Conservation (phyloP, 768 basidiomycete genomes). For the Agaricus bisporus region DNA sequence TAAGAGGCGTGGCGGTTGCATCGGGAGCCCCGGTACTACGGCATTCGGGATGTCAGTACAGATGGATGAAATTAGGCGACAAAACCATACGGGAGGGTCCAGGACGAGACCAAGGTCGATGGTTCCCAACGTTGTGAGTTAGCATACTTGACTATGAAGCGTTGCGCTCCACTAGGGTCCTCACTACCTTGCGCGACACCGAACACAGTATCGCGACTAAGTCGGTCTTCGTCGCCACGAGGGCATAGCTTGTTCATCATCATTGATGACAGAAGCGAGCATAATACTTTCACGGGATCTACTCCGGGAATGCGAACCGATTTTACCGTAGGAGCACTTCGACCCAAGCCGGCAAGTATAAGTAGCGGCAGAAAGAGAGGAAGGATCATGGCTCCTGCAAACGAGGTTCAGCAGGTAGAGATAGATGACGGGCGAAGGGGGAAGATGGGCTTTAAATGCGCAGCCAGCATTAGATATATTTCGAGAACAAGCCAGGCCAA, state of each 20-base stretch:
- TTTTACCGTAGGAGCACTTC: constrained; percentile 23
- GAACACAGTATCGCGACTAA: constrained; percentile 37
- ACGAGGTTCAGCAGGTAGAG: constrained; percentile 12
- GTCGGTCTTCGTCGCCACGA: constrained; percentile 19
- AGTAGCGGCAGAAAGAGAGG: constrained; percentile 25
- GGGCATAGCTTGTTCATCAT: constrained; percentile 38
- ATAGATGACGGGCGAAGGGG: constrained; percentile 5
- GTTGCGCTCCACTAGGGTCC: constrained; percentile 41
- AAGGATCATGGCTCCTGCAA: constrained; percentile 23
- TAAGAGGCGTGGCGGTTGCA: constrained; percentile 50
- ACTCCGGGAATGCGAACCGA: constrained; percentile 27
- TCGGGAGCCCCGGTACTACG: constrained; percentile 46
- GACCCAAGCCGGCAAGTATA: constrained; percentile 20
- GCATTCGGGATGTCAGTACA: not conserved
- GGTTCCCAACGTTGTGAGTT: constrained; percentile 54
- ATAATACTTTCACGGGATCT: constrained; percentile 36
- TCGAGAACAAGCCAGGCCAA: not conserved
- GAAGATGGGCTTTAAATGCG: constrained; percentile 10
- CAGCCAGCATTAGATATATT: not conserved
- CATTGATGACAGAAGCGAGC: constrained; percentile 33
- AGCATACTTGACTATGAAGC: constrained; percentile 67
- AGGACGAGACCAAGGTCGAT: constrained; percentile 46
- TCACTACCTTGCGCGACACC: constrained; percentile 50
- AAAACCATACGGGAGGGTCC: constrained; percentile 55
- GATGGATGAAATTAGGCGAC: not conserved